Base-by-base conservation (phyloP, 163 green algal genomes). In the Trebouxiophyceae sp. region DNA sequence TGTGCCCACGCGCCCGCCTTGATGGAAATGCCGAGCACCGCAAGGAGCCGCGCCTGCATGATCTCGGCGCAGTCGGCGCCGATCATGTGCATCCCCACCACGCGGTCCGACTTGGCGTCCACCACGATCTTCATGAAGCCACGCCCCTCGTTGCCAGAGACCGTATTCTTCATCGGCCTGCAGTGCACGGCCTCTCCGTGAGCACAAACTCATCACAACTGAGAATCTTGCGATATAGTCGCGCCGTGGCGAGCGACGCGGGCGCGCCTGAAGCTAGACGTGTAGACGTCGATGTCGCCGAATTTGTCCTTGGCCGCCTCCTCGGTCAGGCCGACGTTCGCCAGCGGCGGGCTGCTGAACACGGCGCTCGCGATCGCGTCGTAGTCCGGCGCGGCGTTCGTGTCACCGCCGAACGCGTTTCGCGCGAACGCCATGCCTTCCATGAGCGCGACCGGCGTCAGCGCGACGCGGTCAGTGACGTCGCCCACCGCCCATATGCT, bases 401-500 rank as follows among this genome's bases (percentile, higher is more conserved):
- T 2, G 1, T 75, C 56, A 8, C 57, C 68, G 12, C 69, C 69
- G 50, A 75, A 75, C 20, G 57, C 57, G 2, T 67, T 63, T 45
- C 58, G 58, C 20, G 69, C 62, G 60, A 75, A 75, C 33, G 62
- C 62, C 69, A 75, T 75, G 57, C 69, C 69, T 79, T 97, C 90
- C 60, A 95, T 95, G 3, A 97, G 75, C 4, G 89, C 90, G 33
- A 96, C 88, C 31, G 89, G 90, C 0, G 88, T 96, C 16, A 85
- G 71, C 61, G 85, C 77, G 66, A 95, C 81, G 59, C 87, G 80
- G 71, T 93, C 74, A 5, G 86, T 95, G 26, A 95, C 88, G 72
- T 96, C 91, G 7, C 91, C 90, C 23, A 96, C 75, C 2, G 90
- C 88, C 77, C 79, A 96, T 57, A 97, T 90, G 71, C 65, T 85